These are phyloP conservation scores for Pyrenophora tritici-repentis DNA, from an alignment of 2,329 filamentous ascomycete species.

Conservation along the genomic window DNA sequence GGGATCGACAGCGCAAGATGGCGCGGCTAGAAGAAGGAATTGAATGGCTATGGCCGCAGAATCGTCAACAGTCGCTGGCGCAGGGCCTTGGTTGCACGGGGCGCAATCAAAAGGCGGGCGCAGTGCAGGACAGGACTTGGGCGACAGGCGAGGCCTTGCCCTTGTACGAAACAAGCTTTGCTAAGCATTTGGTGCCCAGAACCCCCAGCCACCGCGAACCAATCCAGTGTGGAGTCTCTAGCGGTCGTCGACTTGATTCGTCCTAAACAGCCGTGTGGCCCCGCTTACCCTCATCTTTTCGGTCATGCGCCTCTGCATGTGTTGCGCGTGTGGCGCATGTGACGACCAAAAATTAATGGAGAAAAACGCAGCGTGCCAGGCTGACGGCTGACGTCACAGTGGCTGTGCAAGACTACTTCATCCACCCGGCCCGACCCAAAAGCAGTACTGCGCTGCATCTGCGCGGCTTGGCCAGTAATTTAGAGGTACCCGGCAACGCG, in stretches of 20 bases:
- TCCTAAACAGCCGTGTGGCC: not conserved
- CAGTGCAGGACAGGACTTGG: constrained; percentile 13
- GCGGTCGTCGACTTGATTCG: constrained; percentile 1
- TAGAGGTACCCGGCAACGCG: too few relatives aligned
- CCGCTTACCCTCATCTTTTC: constrained; percentile 5
- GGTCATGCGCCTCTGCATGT: not conserved
- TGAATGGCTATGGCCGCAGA: not conserved
- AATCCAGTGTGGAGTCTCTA: not conserved
- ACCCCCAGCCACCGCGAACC: not conserved
- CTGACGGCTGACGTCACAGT: too few relatives aligned
- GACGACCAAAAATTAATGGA: not conserved
- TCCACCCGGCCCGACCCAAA: too few relatives aligned
- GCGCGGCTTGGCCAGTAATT: too few relatives aligned
- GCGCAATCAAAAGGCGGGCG: constrained; percentile 16
- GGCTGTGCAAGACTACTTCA: not conserved
- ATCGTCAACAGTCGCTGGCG: not conserved
- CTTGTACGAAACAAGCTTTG: constrained; percentile 25
- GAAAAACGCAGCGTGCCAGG: too few relatives aligned
- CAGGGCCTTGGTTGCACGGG: not conserved
- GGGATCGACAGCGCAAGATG: constrained; percentile 1
- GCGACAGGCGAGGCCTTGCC: constrained; percentile 6
- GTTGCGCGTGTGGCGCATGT: not conserved
- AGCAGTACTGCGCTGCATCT: not conserved
- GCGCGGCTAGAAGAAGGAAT: not conserved
- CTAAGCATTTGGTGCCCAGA: constrained; percentile 15